Percentiles rank a stretch among this genome's conserved stretches.
These are phyloP conservation scores for Neurospora tetraspora DNA, from an alignment of 495 filamentous ascomycete genomes.

Conservation along the genomic window DNA sequence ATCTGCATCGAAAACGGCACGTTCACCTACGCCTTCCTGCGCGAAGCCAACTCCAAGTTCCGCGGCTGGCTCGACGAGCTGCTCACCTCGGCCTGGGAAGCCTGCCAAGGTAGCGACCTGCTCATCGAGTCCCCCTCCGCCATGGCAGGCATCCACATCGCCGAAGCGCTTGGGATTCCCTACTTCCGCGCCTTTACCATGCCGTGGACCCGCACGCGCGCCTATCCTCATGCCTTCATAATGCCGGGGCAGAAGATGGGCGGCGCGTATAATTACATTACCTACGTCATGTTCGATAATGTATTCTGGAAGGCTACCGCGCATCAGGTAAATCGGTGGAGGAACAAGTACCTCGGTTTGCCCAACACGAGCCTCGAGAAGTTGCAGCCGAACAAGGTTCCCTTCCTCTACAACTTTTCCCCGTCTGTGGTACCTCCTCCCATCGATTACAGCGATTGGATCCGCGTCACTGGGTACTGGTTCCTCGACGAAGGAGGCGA, in stretches of 20 bases:
- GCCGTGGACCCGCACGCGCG: conserved; percentile 94
- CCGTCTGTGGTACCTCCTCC: conserved; percentile 86
- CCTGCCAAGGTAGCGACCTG: conserved; percentile 80
- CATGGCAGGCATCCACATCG: conserved; percentile 97
- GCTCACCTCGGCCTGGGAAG: conserved; percentile 69
- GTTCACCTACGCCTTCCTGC: conserved; percentile 88
- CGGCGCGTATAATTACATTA: conserved; percentile 87
- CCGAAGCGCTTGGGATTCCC: conserved; percentile 86
- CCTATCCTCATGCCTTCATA: conserved; percentile 97
- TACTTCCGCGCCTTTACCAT: conserved; percentile 98
- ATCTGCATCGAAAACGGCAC: conserved; percentile 96
- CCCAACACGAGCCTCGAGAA: conserved; percentile 79
- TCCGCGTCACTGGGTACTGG: conserved; percentile 95
- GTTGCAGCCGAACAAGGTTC: conserved; percentile 90
- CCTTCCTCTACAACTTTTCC: conserved; percentile 96
- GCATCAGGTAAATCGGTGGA: conserved; percentile 87
- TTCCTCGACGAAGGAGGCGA: conserved; percentile 76
- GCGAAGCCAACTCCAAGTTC: conserved; percentile 79
- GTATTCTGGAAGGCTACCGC: conserved; percentile 94
- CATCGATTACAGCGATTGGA: conserved; percentile 95
- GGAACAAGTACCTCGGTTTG: conserved; percentile 67
- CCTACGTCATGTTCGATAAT: conserved; percentile 94
- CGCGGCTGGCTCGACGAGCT: conserved; percentile 90
- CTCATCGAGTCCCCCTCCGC: conserved; percentile 94
- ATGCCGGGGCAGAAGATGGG: conserved; percentile 90